Conservation (phyloP, 106 monocot genomes). For the Alisma plantagoaquatica region DNA sequence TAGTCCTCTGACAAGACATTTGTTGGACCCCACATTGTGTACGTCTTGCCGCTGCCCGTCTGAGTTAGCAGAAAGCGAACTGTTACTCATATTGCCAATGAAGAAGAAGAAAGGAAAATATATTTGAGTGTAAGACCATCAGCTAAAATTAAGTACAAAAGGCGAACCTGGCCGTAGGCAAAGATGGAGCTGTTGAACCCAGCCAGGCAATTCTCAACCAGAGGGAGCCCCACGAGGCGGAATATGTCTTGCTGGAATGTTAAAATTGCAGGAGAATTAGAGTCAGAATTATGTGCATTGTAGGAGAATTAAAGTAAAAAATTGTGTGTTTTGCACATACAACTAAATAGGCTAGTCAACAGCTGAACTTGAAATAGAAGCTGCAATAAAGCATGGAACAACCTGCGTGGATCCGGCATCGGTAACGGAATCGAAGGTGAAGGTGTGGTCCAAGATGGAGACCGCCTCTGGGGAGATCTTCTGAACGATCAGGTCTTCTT, state of each 20-base stretch:
- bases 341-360: too few species aligned
- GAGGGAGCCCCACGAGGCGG: conserved; percentile 71
- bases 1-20: conserved; percentile 44
- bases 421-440: conserved; percentile 88
- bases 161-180: conserved; percentile 98
- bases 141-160: too few species aligned
- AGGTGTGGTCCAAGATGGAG: conserved; percentile 65
- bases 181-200: conserved; percentile 99
- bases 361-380: too few species aligned
- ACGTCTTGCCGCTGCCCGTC: conserved; percentile 99
- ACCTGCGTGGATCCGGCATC: conserved; percentile 74
- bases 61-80: conserved; percentile 7
- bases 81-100: too few species aligned
- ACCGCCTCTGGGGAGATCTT: conserved; percentile 50
- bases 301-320: too few species aligned
- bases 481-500: conserved; percentile 43
- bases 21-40: conserved; percentile 97
- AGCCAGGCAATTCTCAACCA: conserved; percentile 95
- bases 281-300: background rate
- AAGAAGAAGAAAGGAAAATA: too few species aligned
- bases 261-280: too few species aligned
- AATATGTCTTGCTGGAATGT: conserved; percentile 94
- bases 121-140: too few species aligned
- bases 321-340: too few species aligned
- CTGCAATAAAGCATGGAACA: too few species aligned